Conservation (phyloP, 306 rosid species). For the Mimosa pudica region DNA sequence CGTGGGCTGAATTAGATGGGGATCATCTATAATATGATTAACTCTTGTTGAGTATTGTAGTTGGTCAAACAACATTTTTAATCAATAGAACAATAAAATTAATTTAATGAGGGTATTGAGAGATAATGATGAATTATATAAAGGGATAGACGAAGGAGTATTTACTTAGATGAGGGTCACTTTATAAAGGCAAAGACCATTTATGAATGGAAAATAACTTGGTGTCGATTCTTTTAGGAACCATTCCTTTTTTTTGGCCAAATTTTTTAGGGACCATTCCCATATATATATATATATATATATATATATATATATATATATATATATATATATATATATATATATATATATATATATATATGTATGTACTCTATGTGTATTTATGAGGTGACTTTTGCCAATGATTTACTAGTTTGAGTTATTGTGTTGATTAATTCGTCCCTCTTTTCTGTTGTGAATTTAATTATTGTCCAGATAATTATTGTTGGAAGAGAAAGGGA, state of each 20-base stretch:
- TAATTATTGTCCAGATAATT: conserved; percentile 23
- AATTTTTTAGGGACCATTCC: conserved; percentile 45
- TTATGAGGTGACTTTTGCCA: conserved; percentile 29
- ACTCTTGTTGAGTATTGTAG: conserved; percentile 6
- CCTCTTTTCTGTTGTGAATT: neutral
- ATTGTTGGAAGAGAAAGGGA: conserved; percentile 29
- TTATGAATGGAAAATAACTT: conserved; percentile 53
- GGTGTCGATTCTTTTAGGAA: conserved; percentile 38
- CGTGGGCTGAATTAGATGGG: conserved; percentile 35
- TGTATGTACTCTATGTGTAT: conserved; percentile 2
- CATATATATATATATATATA: too few species aligned
- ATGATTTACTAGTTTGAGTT: conserved; percentile 17
- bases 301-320: too few species aligned
- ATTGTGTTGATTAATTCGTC: conserved; percentile 13
- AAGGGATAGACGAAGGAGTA: neutral
- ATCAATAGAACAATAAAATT: neutral
- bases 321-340: too few species aligned
- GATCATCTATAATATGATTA: conserved; percentile 18
- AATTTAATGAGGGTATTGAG: neutral
- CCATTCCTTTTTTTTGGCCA: too few species aligned
- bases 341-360: too few species aligned
- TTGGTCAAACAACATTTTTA: conserved; percentile 28
- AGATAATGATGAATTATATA: conserved; percentile 34
- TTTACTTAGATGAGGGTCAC: conserved; percentile 37
- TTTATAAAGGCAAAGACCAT: conserved; percentile 41